These are phyloP conservation scores for Oryza meyeriana DNA, from an alignment of 176 grass and related monocot species.

Conservation along the genomic window DNA sequence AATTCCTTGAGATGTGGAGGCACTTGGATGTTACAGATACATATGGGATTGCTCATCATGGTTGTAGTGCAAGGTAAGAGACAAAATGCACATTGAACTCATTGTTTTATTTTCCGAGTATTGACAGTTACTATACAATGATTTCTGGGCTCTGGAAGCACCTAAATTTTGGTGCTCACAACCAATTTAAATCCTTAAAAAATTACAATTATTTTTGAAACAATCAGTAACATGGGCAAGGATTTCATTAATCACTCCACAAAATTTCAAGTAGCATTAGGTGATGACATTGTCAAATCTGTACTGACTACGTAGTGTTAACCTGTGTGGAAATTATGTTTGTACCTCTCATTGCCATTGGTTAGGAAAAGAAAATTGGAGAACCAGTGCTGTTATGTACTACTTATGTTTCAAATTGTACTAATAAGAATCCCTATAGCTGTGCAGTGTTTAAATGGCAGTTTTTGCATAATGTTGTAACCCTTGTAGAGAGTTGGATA, in stretches of 20 bases:
- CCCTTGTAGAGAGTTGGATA: neutral
- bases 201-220: neutral
- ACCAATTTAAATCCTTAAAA: neutral
- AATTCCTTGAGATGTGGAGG: neutral
- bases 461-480: neutral
- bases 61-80: slow-evolving; percentile 20
- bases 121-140: neutral
- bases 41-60: neutral
- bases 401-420: neutral
- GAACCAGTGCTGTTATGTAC: neutral
- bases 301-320: neutral
- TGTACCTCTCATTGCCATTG: neutral
- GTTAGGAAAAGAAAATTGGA: slow-evolving; percentile 11
- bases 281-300: slow-evolving; percentile 13
- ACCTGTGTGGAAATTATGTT: neutral
- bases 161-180: no score
- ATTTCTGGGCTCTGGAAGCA: neutral
- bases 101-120: neutral
- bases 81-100: neutral
- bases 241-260: no score
- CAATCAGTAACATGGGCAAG: no score
- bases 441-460: neutral
- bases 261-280: neutral
- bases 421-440: neutral
- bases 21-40: neutral